These are phyloP conservation scores for Curvularia sp. DNA, from an alignment of 2,329 filamentous ascomycete species.

Conservation along the genomic window DNA sequence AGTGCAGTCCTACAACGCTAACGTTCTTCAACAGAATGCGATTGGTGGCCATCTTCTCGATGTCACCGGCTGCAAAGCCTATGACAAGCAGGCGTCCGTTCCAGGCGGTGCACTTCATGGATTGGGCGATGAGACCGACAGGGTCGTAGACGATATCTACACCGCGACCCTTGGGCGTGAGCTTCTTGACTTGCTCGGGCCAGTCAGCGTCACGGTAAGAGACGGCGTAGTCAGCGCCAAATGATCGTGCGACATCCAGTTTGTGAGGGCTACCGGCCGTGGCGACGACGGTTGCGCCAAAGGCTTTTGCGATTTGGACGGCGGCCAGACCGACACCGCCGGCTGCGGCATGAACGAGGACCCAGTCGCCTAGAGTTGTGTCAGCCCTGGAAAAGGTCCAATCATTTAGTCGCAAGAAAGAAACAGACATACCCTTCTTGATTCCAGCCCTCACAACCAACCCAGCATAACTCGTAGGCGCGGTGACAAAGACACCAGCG, in stretches of 20 bases:
- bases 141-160: constrained; percentile 97
- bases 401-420: neutral
- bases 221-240: constrained; percentile 84
- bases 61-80: constrained; percentile 84
- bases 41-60: constrained; percentile 93
- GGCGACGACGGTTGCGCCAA: constrained; percentile 90
- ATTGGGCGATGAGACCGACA: constrained; percentile 85
- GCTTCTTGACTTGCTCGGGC: constrained; percentile 73
- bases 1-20: constrained; percentile 85
- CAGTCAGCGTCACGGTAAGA: constrained; percentile 73
- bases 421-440: constrained; percentile 58
- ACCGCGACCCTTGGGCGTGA: constrained; percentile 75
- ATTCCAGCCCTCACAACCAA: constrained; percentile 80
- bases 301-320: constrained; percentile 92
- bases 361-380: constrained; percentile 70
- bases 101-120: constrained; percentile 92
- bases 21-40: constrained; percentile 94
- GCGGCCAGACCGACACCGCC: constrained; percentile 91
- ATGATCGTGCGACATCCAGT: constrained; percentile 76
- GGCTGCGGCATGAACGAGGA: constrained; percentile 90
- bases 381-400: neutral
- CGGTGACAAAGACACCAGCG: constrained; percentile 89
- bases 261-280: constrained; percentile 85
- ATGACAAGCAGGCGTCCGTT: constrained; percentile 88
- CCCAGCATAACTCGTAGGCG: constrained; percentile 86